Conservation (phyloP, 768 basidiomycete genomes). For the Rubroboletus satanas region DNA sequence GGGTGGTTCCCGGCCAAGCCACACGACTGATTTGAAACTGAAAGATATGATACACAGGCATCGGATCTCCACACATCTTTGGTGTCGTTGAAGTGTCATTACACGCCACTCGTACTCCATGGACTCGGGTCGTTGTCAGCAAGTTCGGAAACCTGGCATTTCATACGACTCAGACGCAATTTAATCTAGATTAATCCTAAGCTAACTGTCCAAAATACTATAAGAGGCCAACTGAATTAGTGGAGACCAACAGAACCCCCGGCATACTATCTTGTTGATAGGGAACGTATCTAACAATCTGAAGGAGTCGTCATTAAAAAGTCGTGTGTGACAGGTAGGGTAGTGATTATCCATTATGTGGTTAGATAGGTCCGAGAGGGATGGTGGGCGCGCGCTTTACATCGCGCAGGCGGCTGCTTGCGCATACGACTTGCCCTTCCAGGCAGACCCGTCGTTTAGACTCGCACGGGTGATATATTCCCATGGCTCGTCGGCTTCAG, state of each 20-base stretch:
- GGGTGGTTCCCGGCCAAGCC: background rate
- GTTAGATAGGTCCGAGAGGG: background rate
- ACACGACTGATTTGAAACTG: background rate
- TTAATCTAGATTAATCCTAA: slow-evolving; percentile 10
- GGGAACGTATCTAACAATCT: slow-evolving; percentile 3
- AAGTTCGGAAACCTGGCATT: background rate
- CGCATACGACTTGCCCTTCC: slow-evolving; percentile 33
- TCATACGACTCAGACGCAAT: background rate
- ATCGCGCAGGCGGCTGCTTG: slow-evolving; percentile 26
- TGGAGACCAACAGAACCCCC: background rate
- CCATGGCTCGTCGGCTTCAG: slow-evolving; percentile 29
- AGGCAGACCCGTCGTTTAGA: slow-evolving; percentile 24
- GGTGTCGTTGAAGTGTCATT: background rate
- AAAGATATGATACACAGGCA: background rate
- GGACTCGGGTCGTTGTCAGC: background rate
- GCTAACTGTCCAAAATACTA: slow-evolving; percentile 8
- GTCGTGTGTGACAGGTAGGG: slow-evolving; percentile 2
- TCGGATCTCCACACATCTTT: background rate
- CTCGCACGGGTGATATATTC: slow-evolving; percentile 31
- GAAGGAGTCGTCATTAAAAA: slow-evolving; percentile 16
- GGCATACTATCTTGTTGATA: slow-evolving; percentile 8
- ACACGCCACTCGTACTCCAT: background rate
- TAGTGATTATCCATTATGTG: background rate
- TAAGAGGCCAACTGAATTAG: slow-evolving; percentile 15
- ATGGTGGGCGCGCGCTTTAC: slow-evolving; percentile 2